phyloP scores from a whole-genome alignment of 441 rosid genomes.

The Melastoma candidum region DNA sequence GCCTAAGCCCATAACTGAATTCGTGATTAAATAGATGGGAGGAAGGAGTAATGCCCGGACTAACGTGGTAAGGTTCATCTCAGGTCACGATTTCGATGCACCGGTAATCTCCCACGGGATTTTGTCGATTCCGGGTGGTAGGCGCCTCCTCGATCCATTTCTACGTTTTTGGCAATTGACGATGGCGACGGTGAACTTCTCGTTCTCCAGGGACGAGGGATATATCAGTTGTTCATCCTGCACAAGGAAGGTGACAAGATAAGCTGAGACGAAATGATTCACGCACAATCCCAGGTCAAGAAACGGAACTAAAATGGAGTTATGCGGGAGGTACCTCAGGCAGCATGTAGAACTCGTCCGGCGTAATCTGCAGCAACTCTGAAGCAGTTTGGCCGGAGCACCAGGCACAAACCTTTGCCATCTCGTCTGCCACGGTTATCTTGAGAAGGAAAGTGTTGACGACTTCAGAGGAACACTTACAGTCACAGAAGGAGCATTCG shows the following conservation, averaged over 20 bases:
- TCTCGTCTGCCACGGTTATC: conserved; percentile 47
- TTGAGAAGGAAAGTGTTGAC: conserved; percentile 39
- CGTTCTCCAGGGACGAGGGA: conserved; percentile 65
- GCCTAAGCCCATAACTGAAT: no score
- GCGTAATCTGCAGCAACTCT: conserved; percentile 79
- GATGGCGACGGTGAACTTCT: conserved; percentile 59
- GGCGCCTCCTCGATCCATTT: conserved; percentile 12
- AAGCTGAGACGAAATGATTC: background rate
- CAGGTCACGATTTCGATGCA: conserved; percentile 33
- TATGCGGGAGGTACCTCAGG: conserved; percentile 48
- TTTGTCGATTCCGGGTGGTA: conserved; percentile 16
- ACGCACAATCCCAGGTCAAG: no score
- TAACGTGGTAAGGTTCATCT: no score
- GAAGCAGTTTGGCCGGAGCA: conserved; percentile 75
- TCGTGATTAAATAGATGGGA: no score
- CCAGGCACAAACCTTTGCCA: conserved; percentile 53
- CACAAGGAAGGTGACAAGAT: background rate
- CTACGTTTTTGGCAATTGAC: conserved; percentile 37
- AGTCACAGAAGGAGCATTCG: conserved; percentile 47
- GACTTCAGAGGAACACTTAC: conserved; percentile 25
- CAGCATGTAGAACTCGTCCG: conserved; percentile 71
- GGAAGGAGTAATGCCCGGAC: no score
- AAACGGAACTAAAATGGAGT: no score
- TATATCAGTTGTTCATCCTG: conserved; percentile 84
- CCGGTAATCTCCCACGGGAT: conserved; percentile 72